Evolutionary conservation across 2,329 filamentous ascomycete genomes (phyloP).

Genomic region (Colletotrichum chlorophyti): DNA sequence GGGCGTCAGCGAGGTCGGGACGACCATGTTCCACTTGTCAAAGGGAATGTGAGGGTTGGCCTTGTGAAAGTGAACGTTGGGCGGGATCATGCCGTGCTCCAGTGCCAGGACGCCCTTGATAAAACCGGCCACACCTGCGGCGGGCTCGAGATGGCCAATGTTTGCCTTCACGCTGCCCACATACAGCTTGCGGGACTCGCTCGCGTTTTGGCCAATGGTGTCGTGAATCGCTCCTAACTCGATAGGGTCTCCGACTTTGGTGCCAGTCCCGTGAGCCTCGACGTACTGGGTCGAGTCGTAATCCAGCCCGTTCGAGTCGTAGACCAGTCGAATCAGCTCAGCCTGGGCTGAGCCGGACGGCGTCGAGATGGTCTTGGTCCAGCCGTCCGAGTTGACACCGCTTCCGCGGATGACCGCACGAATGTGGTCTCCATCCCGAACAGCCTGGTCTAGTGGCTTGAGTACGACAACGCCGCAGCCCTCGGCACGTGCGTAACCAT

Average conservation of each 20-base stretch:
- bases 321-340: slow-evolving; percentile 9
- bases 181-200: not conserved
- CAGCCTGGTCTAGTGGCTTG: slow-evolving; percentile 50
- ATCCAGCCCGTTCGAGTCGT: slow-evolving; percentile 10
- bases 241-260: not conserved
- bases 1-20: not conserved
- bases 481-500: slow-evolving; percentile 18
- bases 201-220: not conserved
- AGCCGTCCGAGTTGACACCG: slow-evolving; percentile 45
- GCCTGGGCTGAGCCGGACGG: slow-evolving; percentile 35
- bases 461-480: slow-evolving; percentile 42
- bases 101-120: slow-evolving; percentile 3
- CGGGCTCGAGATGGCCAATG: slow-evolving; percentile 10
- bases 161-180: slow-evolving; percentile 29
- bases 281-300: slow-evolving; percentile 10
- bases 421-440: slow-evolving; percentile 48
- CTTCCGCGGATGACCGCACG: slow-evolving; percentile 42
- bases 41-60: not conserved
- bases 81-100: slow-evolving; percentile 8
- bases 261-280: slow-evolving; percentile 17
- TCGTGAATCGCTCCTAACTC: not conserved
- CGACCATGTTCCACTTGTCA: slow-evolving; percentile 1
- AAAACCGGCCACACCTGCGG: slow-evolving; percentile 1
- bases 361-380: slow-evolving; percentile 46
- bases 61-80: not conserved